Percentiles rank a stretch among this genome's conserved stretches.
These are phyloP conservation scores for Hanseniaspora gamundiae DNA, from an alignment of 1,139 yeast genomes.

Conservation along the genomic window DNA sequence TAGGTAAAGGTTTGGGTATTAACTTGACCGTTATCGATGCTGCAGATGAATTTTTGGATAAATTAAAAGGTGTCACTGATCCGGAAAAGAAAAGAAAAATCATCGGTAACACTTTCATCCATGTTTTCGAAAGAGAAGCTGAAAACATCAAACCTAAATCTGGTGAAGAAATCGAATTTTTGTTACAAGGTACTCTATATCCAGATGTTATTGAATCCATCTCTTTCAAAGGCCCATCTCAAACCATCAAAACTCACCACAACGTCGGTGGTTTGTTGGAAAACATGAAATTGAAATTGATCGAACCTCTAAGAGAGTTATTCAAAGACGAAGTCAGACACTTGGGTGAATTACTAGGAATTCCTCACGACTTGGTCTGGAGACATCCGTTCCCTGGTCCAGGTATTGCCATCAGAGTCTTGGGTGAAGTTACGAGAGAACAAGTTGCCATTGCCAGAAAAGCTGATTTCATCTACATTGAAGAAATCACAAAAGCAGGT, in stretches of 20 bases:
- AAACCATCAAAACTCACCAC: constrained; percentile 98
- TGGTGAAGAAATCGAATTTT: constrained; percentile 82
- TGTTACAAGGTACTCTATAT: constrained; percentile 93
- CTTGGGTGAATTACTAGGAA: constrained; percentile 87
- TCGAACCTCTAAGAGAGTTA: constrained; percentile 95
- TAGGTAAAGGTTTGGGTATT: constrained; percentile 88
- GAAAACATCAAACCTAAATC: constrained; percentile 81
- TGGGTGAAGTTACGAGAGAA: constrained; percentile 88
- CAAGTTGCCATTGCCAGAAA: constrained; percentile 96
- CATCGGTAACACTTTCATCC: constrained; percentile 95
- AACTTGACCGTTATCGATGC: constrained; percentile 94
- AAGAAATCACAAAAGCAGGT: constrained; percentile 89
- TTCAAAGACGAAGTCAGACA: constrained; percentile 98
- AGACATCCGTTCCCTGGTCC: constrained; percentile 99
- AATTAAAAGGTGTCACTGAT: constrained; percentile 88
- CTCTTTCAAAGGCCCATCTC: constrained; percentile 98
- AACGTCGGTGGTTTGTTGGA: constrained; percentile 97
- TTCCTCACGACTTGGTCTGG: constrained; percentile 96
- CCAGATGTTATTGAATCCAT: constrained; percentile 98
- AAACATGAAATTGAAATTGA: constrained; percentile 94
- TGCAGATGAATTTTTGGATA: constrained; percentile 71
- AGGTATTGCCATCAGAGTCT: constrained; percentile 95
- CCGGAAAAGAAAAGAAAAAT: constrained; percentile 99
- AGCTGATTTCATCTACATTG: constrained; percentile 91
- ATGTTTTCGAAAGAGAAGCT: constrained; percentile 93